Base-by-base conservation (phyloP, 192 early-diverging fungal species). In the Entomortierella lignicola region DNA sequence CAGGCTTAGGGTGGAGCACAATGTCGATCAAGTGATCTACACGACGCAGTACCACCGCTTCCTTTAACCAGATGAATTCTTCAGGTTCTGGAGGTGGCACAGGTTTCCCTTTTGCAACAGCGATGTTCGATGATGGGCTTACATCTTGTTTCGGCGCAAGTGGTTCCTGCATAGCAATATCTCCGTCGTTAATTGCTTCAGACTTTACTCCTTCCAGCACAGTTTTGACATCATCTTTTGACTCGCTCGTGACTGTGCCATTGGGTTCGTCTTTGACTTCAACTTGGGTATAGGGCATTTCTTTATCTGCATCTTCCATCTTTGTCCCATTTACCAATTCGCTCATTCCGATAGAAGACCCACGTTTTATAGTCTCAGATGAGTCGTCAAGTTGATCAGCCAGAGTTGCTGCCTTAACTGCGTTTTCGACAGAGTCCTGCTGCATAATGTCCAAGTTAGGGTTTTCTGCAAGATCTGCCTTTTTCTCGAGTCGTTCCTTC, bases 1-100 rank as follows among this genome's bases (percentile, higher is more conserved):
- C 53, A 12, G 83, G 81, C 51, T 84, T 85, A 15, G 88, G 88
- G 27, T 84, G 71, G 5, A 83, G 55, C 27, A 88, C 82, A 51
- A 88, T 82, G 56, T 86, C 84, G 44, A 84, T 85, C 51, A 88
- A 63, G 25, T 83, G 73, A 32, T 88, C 84, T 25, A 88, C 80
- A 13, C 87, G 87, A 31, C 85, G 75, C 17, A 82, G 56, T 63
- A 88, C 81, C 20, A 86, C 83, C 10, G 83, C 73, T 53, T 88
- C 87, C 60, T 83, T 83, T 13, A 84, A 71, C 85, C 85, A 88
- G 2, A 62, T 80, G 61, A 88, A 80, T 29, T 82, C 81, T 18
- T 83, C 82, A 6, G 71, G 48, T n/a, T 81, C 80, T 8, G 60
- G n/a, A 11, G 73, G 26, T 2, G 62, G 6, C 4, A 21, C 26